Evolutionary conservation across 352 stramenopile genomes (phyloP), one percentile per base, ranked within the genome.

Genomic region (Phytopythium chamaehyphon): DNA sequence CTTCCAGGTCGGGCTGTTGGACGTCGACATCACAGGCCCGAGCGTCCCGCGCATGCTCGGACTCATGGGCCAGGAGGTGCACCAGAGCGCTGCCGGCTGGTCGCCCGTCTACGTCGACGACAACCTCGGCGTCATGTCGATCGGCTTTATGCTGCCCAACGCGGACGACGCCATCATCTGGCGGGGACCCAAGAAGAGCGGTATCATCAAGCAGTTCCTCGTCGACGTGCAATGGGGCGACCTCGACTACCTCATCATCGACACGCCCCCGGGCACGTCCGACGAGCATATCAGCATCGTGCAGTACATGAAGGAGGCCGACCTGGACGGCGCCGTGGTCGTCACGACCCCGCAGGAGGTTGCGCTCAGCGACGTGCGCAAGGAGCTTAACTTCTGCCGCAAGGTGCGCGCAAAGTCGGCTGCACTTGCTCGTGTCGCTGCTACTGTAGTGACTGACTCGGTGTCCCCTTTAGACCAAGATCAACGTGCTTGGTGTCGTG

Each of bases 261-360:
- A 99, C 73, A 99, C 97, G 58, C 98, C 98, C 4, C 98, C 98
- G 8, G 98, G 98, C 42, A 99, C 98, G 16, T 99, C 92, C 31
- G 98, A 99, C 64, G 98, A 99, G 67, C 98, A 99, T 76, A 99
- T 99, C 66, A 98, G 93, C 40, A 99, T 99, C 49, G 97, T 99
- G 10, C 96, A 95, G 80, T 99, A 99, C 74, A 92, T 99, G 64
- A 98, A 99, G 78, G 90, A 98, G 63, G 88, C 91, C 0, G 74
- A 86, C 43, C 69, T 98, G 47, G 91, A 98, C 48, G 97, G 97
- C 10, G 97, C 97, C 0, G 85, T 99, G 39, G 90, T 99, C 23
- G 96, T 99, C 3, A 99, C 97, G 0, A 99, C 98, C 16, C 97
- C 97, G 1, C 97, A 99, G 70, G 97, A 99, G 83, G 96, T 99